Percentiles rank a stretch among this genome's conserved stretches.
phyloP scores from a whole-genome alignment of 176 grass and related monocot genomes.

The Triticum aestivum region DNA sequence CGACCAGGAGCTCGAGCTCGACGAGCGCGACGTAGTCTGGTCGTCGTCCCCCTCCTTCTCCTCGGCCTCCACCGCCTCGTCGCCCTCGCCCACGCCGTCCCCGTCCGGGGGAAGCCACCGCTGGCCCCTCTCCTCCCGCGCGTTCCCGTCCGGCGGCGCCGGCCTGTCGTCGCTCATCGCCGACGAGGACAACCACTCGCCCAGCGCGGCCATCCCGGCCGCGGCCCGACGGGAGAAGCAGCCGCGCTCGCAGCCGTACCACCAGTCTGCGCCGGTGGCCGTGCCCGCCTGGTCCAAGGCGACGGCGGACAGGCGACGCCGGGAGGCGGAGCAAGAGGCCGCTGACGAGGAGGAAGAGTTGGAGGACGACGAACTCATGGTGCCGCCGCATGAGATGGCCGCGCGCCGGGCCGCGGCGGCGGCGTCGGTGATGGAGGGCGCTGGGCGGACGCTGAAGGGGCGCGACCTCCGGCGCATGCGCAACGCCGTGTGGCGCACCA shows the following conservation, averaged over 20 bases:
- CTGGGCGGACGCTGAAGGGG: slow-evolving; percentile 73
- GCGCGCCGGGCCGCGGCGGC: slow-evolving; percentile 52
- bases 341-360: neutral
- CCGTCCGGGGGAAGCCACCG: slow-evolving; percentile 5
- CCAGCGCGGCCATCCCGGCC: slow-evolving; percentile 28
- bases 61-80: slow-evolving; percentile 41
- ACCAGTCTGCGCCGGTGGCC: slow-evolving; percentile 69
- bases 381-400: slow-evolving; percentile 69
- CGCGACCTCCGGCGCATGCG: slow-evolving; percentile 80
- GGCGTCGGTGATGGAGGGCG: slow-evolving; percentile 74
- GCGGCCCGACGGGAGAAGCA: slow-evolving; percentile 13
- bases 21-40: slow-evolving; percentile 87
- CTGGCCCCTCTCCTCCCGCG: slow-evolving; percentile 25
- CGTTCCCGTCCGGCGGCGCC: slow-evolving; percentile 35
- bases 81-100: slow-evolving; percentile 16
- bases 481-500: slow-evolving; percentile 76
- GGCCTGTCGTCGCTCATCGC: slow-evolving; percentile 65
- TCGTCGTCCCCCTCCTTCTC: slow-evolving; percentile 35
- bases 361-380: slow-evolving; percentile 43
- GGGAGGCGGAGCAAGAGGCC: slow-evolving; percentile 21
- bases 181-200: slow-evolving; percentile 2
- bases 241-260: slow-evolving; percentile 27
- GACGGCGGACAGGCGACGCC: slow-evolving; percentile 21
- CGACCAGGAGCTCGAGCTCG: slow-evolving; percentile 62
- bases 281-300: slow-evolving; percentile 65